These are phyloP conservation scores for Apodospora peruviana DNA, from an alignment of 495 filamentous ascomycete genomes.

Conservation along the genomic window DNA sequence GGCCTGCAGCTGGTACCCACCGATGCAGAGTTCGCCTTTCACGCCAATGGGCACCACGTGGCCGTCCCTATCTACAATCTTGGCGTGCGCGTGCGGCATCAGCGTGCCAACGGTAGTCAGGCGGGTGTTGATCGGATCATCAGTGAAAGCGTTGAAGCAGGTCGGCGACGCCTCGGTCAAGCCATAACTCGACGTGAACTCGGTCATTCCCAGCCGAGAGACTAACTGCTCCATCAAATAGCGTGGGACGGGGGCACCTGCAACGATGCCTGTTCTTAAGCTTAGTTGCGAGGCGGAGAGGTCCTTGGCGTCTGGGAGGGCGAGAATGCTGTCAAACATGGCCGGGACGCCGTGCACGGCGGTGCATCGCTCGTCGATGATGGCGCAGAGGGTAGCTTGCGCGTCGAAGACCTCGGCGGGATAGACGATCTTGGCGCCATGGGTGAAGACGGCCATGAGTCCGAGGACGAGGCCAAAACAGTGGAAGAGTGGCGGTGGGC, in stretches of 20 bases:
- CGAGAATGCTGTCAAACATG: conserved; percentile 64
- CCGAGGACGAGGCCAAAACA: conserved; percentile 71
- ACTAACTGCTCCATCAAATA: conserved; percentile 60
- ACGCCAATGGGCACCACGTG: conserved; percentile 52
- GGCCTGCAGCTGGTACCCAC: conserved; percentile 61
- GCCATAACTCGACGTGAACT: conserved; percentile 66
- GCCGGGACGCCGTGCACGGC: conserved; percentile 67
- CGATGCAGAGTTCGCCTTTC: conserved; percentile 61
- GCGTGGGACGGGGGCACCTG: conserved; percentile 60
- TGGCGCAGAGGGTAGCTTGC: conserved; percentile 49
- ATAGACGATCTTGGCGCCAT: conserved; percentile 62
- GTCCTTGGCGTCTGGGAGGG: conserved; percentile 40
- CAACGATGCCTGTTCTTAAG: conserved; percentile 66
- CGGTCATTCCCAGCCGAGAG: conserved; percentile 55
- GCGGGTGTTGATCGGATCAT: conserved; percentile 53
- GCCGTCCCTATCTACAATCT: conserved; percentile 60
- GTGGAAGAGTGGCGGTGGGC: conserved; percentile 67
- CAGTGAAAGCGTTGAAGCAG: conserved; percentile 64
- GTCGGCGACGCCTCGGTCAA: conserved; percentile 69
- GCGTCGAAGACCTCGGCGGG: conserved; percentile 61
- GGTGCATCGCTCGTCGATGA: conserved; percentile 60
- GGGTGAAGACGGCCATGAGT: conserved; percentile 59
- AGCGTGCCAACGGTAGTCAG: conserved; percentile 61
- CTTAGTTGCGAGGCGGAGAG: conserved; percentile 39
- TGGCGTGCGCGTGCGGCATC: conserved; percentile 61